Evolutionary conservation across 495 filamentous ascomycete genomes (phyloP), one percentile per base, ranked within the genome.

Genomic region (Penicillium goetzii): DNA sequence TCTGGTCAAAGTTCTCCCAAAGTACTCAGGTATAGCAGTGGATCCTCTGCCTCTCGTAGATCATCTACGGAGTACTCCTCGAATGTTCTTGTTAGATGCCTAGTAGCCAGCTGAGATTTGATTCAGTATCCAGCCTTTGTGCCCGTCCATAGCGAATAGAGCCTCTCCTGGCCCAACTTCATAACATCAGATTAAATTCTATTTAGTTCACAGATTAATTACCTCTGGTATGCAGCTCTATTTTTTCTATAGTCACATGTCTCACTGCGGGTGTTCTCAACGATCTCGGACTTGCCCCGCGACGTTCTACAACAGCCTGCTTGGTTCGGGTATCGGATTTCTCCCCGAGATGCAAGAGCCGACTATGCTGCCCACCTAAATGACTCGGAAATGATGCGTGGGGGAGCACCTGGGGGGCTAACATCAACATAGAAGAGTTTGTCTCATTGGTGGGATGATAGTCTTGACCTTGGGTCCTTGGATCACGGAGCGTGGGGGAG

Each of bases 261-360:
- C 30, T 60, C 52, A 34, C 33, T 34, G 43, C 53, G 23, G 41
- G 26, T 28, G 40, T 43, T 56, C 8, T 40, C 49, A 56, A 43
- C n/a, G 9, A 45, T 56, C 51, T 74, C 72, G 77, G 77, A 80
- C 72, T 73, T 78, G 17, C 70, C 65, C 77, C 77, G 77, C 63
- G 57, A 52, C 14, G 28, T 49, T 40, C 62, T 21, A 19, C 58
- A 21, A 33, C 36, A 11, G 34, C 10, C 32, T 21, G 25, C 28
- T 23, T 54, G 36, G 38, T 54, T 50, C 72, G 75, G 75, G 50
- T 66, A 34, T 76, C 75, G 75, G 75, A 66, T 69, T 72, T 68
- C 63, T 71, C 53, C 47, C 76, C 75, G 75, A 76, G 69, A 56
- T 45, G 33, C 41, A 63, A 34, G 15, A 25, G 33, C 53, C 45